Evolutionary conservation across 2,329 filamentous ascomycete genomes (phyloP).

Genomic region (Diaporthe sp.): DNA sequence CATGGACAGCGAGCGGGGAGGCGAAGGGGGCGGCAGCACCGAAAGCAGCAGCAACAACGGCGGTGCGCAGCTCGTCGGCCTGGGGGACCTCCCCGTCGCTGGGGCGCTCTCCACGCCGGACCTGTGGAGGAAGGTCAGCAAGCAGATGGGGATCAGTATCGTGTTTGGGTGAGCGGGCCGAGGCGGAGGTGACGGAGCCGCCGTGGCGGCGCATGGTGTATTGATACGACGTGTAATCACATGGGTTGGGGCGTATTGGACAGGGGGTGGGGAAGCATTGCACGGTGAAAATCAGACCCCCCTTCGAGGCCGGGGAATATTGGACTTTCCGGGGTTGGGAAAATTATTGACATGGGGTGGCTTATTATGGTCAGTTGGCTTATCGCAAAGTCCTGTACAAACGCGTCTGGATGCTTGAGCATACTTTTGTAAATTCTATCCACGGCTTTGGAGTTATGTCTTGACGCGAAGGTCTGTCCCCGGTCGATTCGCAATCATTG

Average conservation of each 20-base stretch:
- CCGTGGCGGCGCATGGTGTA: slow-evolving; percentile 1
- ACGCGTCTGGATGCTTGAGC: not conserved
- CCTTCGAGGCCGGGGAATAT: not conserved
- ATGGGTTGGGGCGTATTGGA: slow-evolving; percentile 17
- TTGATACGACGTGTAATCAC: slow-evolving; percentile 17
- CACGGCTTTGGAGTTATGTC: not conserved
- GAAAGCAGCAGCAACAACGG: slow-evolving; percentile 25
- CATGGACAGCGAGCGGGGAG: slow-evolving; percentile 35
- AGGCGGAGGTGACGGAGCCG: not conserved
- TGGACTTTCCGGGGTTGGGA: not conserved
- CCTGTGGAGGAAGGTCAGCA: slow-evolving; percentile 67
- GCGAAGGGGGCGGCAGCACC: not conserved
- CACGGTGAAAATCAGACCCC: slow-evolving; percentile 6
- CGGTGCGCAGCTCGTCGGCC: not conserved
- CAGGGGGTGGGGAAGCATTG: slow-evolving; percentile 18
- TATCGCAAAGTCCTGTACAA: slow-evolving; percentile 4
- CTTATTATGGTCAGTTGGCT: not conserved
- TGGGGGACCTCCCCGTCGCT: not conserved
- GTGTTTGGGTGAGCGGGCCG: slow-evolving; percentile 62
- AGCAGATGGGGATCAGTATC: slow-evolving; percentile 67
- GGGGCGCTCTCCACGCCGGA: slow-evolving; percentile 44
- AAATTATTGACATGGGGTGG: slow-evolving; percentile 15
- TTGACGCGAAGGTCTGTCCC: not conserved
- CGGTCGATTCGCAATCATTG: not conserved
- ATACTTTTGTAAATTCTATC: not conserved